These are phyloP conservation scores for Fusarium irregulare DNA, from an alignment of 2,329 filamentous ascomycete species.

Conservation along the genomic window DNA sequence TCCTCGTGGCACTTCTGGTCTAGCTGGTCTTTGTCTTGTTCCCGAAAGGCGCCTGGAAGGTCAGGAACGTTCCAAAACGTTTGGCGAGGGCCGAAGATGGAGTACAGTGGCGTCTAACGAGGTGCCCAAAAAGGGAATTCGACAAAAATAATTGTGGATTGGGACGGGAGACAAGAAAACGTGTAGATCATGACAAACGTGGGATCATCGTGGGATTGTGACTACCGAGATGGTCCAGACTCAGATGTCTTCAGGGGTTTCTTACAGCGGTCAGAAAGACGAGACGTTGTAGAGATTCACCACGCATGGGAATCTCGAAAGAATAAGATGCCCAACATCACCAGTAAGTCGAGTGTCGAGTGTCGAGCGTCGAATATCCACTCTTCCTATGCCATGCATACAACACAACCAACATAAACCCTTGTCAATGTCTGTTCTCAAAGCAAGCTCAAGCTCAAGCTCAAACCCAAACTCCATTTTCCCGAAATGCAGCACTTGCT, in stretches of 20 bases:
- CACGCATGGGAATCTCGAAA: neutral
- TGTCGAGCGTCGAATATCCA: constrained; percentile 6
- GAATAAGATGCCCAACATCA: constrained; percentile 10
- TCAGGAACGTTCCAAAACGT: constrained; percentile 8
- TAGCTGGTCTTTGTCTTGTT: neutral
- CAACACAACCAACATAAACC: neutral
- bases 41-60: constrained; percentile 17
- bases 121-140: neutral
- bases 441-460: neutral
- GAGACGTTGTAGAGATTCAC: neutral
- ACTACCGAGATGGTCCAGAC: constrained; percentile 10
- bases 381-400: constrained; percentile 27
- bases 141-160: neutral
- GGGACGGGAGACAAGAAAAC: neutral
- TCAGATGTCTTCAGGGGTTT: neutral
- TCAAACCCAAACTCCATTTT: neutral
- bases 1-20: neutral
- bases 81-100: constrained; percentile 25
- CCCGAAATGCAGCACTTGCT: neutral
- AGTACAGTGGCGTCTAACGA: constrained; percentile 1
- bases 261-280: neutral
- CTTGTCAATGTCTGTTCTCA: constrained; percentile 22
- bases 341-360: neutral
- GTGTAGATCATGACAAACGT: neutral
- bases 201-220: neutral